A percentile compares a stretch with the other conserved stretches of the same genome.
Conservation (phyloP, 208 protist species). For the Trypanosoma melophagium region DNA sequence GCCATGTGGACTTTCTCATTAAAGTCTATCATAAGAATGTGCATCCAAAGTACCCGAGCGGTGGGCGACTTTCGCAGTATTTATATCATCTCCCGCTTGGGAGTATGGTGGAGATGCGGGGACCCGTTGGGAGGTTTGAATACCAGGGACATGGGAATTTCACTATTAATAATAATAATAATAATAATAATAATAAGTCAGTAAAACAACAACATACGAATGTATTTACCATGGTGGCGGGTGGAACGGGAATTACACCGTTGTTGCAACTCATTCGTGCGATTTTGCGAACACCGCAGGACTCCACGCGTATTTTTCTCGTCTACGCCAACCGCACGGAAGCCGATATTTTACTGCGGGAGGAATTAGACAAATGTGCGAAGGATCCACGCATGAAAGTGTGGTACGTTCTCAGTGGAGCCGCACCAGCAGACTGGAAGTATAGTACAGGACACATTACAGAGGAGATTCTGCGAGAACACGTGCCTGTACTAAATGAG, state of each 20-base stretch:
- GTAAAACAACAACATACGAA: constrained; percentile 35
- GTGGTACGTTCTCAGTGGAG: constrained; percentile 78
- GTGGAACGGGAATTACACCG: constrained; percentile 92
- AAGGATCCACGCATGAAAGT: constrained; percentile 53
- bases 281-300: constrained; percentile 64
- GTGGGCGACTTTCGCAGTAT: constrained; percentile 89
- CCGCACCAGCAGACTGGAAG: constrained; percentile 50
- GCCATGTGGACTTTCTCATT: constrained; percentile 92
- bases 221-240: constrained; percentile 68
- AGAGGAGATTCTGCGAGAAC: constrained; percentile 74
- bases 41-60: constrained; percentile 83
- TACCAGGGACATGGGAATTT: constrained; percentile 66
- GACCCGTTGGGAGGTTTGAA: constrained; percentile 87
- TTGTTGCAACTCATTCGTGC: constrained; percentile 90
- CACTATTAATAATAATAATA: constrained; percentile 8
- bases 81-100: constrained; percentile 82
- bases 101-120: constrained; percentile 81
- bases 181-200: no score
- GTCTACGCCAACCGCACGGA: constrained; percentile 89
- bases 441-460: constrained; percentile 69
- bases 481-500: constrained; percentile 51
- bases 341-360: constrained; percentile 90
- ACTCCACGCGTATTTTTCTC: constrained; percentile 83
- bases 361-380: constrained; percentile 76
- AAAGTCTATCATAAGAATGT: constrained; percentile 91